phyloP scores from a whole-genome alignment of 805 yeast species.

The Barnettozyma vustinii region DNA sequence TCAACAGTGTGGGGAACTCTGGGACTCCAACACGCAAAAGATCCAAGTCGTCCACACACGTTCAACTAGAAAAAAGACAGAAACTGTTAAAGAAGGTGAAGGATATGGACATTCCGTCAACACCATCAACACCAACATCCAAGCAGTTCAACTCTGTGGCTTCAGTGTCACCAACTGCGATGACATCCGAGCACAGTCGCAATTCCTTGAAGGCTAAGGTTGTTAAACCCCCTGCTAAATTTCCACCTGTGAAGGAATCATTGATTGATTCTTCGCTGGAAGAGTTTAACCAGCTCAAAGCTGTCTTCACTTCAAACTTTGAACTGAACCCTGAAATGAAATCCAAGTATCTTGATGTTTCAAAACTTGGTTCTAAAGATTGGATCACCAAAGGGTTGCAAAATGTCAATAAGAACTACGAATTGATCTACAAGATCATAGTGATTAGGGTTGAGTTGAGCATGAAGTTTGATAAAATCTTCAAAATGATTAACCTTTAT shows the following conservation, averaged over 20 bases:
- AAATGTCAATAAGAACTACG: conserved; percentile 29
- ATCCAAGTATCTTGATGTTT: conserved; percentile 25
- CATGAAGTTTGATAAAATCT: conserved; percentile 33
- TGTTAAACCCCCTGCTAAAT: conserved; percentile 12
- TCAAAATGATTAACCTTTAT: conserved; percentile 32
- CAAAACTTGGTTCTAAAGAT: conserved; percentile 23
- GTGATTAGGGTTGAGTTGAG: conserved; percentile 35
- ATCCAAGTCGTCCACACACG: conserved; percentile 4
- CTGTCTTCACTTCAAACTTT: conserved; percentile 2
- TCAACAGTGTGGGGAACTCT: not conserved
- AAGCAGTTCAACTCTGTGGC: not conserved
- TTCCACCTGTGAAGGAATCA: conserved; percentile 5
- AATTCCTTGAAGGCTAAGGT: not conserved
- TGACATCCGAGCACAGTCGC: not conserved
- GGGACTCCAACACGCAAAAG: conserved; percentile 13
- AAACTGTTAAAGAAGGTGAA: conserved; percentile 1
- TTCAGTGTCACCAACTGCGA: not conserved
- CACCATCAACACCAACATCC: not conserved
- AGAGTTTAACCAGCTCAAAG: not conserved
- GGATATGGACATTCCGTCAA: not conserved
- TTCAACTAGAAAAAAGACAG: not conserved
- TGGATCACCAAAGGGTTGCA: conserved; percentile 36
- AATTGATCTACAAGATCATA: conserved; percentile 31
- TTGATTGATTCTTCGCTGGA: conserved; percentile 8
- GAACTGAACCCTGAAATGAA: conserved; percentile 8